Base-by-base conservation (phyloP, 1,284 basidiomycete genomes). In the Sanguinoderma infundibulare region DNA sequence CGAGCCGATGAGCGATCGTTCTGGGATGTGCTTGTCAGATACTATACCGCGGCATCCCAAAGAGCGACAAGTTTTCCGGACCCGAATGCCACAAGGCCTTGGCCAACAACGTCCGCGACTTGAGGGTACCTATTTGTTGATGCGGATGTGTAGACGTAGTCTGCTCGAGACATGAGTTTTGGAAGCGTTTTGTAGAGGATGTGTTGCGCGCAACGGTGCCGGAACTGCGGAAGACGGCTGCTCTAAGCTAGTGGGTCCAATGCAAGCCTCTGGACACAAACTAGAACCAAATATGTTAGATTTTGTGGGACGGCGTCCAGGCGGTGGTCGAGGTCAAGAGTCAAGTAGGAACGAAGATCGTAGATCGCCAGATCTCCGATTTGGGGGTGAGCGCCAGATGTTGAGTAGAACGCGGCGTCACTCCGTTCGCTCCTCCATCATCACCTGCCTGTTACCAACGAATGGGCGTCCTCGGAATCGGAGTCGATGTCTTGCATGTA, bases 121-220 rank as follows among this genome's bases (percentile, higher is more conserved):
- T 89, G 83, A 44, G 84, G 81, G 70, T 89, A 85, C 35, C 95
- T 83, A 72, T 97, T 98, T 15, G 86, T 84, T 6, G 94, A 86
- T 0, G 92, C 86, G 1, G 93, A 82, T 53, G 94, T 89, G 75
- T 96, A 96, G n/a, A 83, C 75, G 7, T 77, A 75, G 3, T 75
- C 73, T 35, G 83, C 77, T 15, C 74, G 74, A n/a, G 73, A 73
- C 70, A 73, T 72, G 26, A 15, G 4, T 14, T 51, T 22, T n/a
- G 6, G 4, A 14, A 34, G 20, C 14, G 10, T 50, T 22, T 49
- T 15, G 14, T 17, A 3, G 26, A 28, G 14, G 6, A 8, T 5
- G 10, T 12, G 15, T 9, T 10, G 42, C 12, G 28, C 42, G 17
- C 42, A 15, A 28, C n/a, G 24, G 24, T 46, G 42, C 14, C 24